Conservation (phyloP, 805 yeast genomes). For the Lipomyces starkeyi region DNA sequence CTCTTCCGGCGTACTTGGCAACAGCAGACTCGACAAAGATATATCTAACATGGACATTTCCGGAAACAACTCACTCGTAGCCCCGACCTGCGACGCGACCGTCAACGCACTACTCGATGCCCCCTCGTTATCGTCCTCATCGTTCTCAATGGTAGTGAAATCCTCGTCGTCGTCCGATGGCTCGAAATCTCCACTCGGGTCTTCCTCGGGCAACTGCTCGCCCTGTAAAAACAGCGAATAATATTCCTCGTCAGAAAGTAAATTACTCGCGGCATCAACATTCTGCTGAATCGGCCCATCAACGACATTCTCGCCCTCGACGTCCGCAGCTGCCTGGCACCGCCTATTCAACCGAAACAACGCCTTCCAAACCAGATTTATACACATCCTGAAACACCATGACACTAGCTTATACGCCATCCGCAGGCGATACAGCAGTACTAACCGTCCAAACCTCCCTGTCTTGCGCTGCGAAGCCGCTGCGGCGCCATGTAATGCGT, state of each 20-base stretch:
- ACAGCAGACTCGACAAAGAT: conserved; percentile 21
- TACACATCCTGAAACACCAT: conserved; percentile 16
- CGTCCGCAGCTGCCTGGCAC: background rate
- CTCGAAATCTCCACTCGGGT: conserved; percentile 36
- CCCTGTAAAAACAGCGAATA: conserved; percentile 56
- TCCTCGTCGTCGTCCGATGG: conserved; percentile 28
- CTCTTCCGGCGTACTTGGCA: conserved; percentile 33
- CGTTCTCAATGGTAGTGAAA: conserved; percentile 34
- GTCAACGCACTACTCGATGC: conserved; percentile 15
- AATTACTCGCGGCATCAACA: background rate
- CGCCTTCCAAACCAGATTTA: background rate
- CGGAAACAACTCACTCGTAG: conserved; percentile 22
- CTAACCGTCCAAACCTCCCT: conserved; percentile 24
- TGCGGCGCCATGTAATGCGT: background rate
- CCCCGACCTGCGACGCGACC: conserved; percentile 8
- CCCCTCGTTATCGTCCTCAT: conserved; percentile 38
- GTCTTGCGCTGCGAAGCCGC: conserved; percentile 12
- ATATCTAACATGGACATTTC: conserved; percentile 32
- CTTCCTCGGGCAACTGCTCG: conserved; percentile 75
- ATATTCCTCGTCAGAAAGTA: conserved; percentile 61
- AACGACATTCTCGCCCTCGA: background rate
- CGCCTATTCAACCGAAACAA: background rate
- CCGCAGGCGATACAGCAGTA: conserved; percentile 27
- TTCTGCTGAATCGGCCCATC: background rate
- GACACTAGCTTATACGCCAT: conserved; percentile 30